Conservation (phyloP, 169 alveolate species). For the Plasmodium ovale region DNA sequence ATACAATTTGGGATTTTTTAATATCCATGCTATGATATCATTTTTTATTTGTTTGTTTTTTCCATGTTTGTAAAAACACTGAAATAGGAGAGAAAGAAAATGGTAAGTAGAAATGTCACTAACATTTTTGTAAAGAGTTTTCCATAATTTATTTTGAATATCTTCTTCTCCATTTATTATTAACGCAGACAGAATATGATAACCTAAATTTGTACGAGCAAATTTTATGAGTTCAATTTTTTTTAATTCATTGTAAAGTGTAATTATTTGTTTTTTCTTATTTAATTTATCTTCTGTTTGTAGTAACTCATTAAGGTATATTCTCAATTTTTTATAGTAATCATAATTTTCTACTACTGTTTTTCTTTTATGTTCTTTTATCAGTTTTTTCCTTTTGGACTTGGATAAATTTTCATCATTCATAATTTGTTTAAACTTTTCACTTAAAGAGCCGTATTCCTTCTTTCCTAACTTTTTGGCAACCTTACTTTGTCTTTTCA, state of each 20-base stretch:
- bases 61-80: slow-evolving; percentile 70
- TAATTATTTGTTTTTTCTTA: slow-evolving; percentile 27
- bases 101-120: slow-evolving; percentile 21
- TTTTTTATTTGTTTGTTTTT: slow-evolving; percentile 34
- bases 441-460: background rate
- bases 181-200: slow-evolving; percentile 54
- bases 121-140: slow-evolving; percentile 4
- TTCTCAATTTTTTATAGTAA: slow-evolving; percentile 52
- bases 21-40: slow-evolving; percentile 29
- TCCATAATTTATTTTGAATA: slow-evolving; percentile 54
- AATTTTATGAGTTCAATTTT: slow-evolving; percentile 40
- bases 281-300: slow-evolving; percentile 44
- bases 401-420: slow-evolving; percentile 69
- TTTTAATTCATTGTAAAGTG: slow-evolving; percentile 21
- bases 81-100: slow-evolving; percentile 58
- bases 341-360: slow-evolving; percentile 51
- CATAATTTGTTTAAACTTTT: slow-evolving; percentile 54
- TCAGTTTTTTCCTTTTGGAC: slow-evolving; percentile 59
- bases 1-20: slow-evolving; percentile 31
- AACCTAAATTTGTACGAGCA: slow-evolving; percentile 67
- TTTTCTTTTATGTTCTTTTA: slow-evolving; percentile 66
- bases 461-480: background rate
- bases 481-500: background rate
- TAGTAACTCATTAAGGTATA: slow-evolving; percentile 39
- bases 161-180: slow-evolving; percentile 50